These are phyloP conservation scores for Dovyalis caffra DNA, from an alignment of 345 rosid genomes.

Conservation along the genomic window DNA sequence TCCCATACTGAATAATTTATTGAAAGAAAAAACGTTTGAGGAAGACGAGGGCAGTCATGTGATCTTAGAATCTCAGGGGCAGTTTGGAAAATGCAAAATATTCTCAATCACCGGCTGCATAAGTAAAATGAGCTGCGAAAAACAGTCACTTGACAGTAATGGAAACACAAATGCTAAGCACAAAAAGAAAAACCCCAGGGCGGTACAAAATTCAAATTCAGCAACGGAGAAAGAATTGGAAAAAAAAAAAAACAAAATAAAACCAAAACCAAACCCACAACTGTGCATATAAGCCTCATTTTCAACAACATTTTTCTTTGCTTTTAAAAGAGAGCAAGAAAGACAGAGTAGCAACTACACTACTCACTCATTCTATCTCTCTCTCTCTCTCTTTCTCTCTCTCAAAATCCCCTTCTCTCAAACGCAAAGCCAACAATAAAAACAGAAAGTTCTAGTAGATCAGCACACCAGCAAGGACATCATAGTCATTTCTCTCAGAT, in stretches of 20 bases:
- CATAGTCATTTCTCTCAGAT: conserved; percentile 28
- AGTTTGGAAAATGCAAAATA: background rate
- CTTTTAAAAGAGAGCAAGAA: conserved; percentile 30
- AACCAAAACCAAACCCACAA: background rate
- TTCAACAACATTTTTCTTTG: conserved; percentile 15
- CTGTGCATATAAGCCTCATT: background rate
- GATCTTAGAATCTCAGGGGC: background rate
- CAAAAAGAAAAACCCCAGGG: background rate
- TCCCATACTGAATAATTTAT: no score
- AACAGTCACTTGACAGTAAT: conserved; percentile 27
- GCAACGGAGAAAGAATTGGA: conserved; percentile 1
- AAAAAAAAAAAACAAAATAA: background rate
- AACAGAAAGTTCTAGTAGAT: conserved; percentile 28
- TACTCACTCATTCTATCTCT: background rate
- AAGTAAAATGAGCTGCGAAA: no score
- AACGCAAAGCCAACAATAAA: background rate
- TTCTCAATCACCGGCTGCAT: background rate
- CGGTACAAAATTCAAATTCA: conserved; percentile 33
- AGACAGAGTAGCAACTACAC: conserved; percentile 31
- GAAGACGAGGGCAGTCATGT: no score
- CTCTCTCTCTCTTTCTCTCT: background rate
- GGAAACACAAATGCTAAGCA: background rate
- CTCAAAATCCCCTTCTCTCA: background rate
- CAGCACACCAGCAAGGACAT: conserved; percentile 6
- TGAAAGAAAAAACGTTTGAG: no score